Conservation (phyloP, 2,329 filamentous ascomycete species). For the Fusarium continuum region DNA sequence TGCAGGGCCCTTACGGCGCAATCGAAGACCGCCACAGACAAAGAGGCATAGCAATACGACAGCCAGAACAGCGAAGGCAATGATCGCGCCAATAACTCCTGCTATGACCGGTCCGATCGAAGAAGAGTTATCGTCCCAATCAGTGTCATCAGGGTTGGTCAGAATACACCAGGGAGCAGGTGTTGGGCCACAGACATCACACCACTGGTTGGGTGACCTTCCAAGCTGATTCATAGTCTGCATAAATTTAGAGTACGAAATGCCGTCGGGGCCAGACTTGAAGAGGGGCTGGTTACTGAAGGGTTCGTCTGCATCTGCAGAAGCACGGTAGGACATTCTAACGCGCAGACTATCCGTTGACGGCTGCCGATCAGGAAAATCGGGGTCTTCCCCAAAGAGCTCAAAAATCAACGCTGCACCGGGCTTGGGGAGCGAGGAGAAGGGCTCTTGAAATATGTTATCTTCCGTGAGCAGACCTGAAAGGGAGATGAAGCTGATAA, state of each 20-base stretch:
- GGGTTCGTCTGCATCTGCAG: constrained; percentile 49
- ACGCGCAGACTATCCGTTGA: constrained; percentile 55
- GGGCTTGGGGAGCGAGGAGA: constrained; percentile 65
- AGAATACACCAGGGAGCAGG: constrained; percentile 51
- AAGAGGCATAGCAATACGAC: constrained; percentile 47
- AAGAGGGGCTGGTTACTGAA: constrained; percentile 56
- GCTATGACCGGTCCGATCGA: constrained; percentile 51
- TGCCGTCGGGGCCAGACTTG: constrained; percentile 47
- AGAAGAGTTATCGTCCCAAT: not conserved
- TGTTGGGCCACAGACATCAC: constrained; percentile 51
- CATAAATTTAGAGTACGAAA: constrained; percentile 54
- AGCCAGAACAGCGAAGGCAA: constrained; percentile 51
- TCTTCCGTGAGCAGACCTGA: constrained; percentile 57
- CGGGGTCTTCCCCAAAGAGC: constrained; percentile 51
- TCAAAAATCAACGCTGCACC: constrained; percentile 82
- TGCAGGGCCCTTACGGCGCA: constrained; percentile 34
- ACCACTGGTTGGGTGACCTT: constrained; percentile 54
- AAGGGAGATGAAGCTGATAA: constrained; percentile 64
- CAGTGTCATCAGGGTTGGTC: not conserved
- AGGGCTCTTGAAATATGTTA: constrained; percentile 57
- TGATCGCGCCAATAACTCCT: constrained; percentile 57
- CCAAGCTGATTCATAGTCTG: constrained; percentile 49
- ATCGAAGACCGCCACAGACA: constrained; percentile 47
- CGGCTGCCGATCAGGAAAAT: constrained; percentile 40
- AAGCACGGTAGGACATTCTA: constrained; percentile 66